Evolutionary conservation across 495 filamentous ascomycete species (phyloP), one percentile per base, ranked within the genome.

Genomic region (Neurospora africana): DNA sequence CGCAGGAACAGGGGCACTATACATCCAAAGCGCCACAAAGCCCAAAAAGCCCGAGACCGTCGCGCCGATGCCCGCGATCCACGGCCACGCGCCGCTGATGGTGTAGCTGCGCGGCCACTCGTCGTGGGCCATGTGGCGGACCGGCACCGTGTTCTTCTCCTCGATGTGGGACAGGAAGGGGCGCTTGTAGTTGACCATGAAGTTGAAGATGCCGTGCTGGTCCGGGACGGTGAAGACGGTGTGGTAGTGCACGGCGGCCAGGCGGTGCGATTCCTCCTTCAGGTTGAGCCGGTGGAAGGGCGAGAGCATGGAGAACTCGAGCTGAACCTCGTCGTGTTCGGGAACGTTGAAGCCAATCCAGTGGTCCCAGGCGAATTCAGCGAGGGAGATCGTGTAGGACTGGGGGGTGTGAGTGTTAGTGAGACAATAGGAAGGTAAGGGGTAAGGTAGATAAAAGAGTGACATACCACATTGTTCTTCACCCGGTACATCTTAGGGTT

Each of bases 231-330:
- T 90, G 84, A 98, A 97, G 27, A 87, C 85, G 7, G 89, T 84
- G 75, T 88, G 87, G 86, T 89, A 99, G 69, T 77, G 76, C 15
- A 81, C 72, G 8, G 77, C 61, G 21, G 83, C 81, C 19, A 90
- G 91, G 23, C 53, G 53, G 53, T 30, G 53, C 13, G 53, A 61
- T 11, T 61, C 53, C 53, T 61, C 53, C 35, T 78, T 67, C 7
- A 99, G 90, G 72, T 87, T 81, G 27, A 98, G 87, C n/a, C 96
- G 94, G 84, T 98, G 92, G 89, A 96, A 98, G 75, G 96, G 95
- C 8, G 95, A 97, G 17, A 99, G 91, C 95, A 99, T 99, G 82
- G 89, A 93, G 85, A 97, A 97, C 82, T 99, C 95, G 71, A 99
- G 91, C 79, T 99, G 95, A 17, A 98, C 79, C 36, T 81, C 84